Evolutionary conservation across 2,329 filamentous ascomycete species (phyloP), one percentile per base, ranked within the genome.

Genomic region (Verticillium dahliae): DNA sequence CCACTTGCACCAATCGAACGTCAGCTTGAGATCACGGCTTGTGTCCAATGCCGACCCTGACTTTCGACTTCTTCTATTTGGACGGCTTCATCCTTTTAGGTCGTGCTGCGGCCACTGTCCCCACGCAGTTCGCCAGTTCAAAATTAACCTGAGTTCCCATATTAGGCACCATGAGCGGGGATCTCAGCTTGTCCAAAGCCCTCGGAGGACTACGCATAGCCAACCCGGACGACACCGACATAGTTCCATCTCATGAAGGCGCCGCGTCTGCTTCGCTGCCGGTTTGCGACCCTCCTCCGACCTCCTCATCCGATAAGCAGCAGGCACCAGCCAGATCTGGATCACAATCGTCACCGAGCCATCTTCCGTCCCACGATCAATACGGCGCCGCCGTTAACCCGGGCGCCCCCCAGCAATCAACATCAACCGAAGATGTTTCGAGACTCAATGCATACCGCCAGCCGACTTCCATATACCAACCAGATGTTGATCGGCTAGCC

Each of bases 171-270:
- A 97, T 97, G 92, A 91, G 92, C 79, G 91, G 91, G 76, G 92
- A 97, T 80, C 80, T 97, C 74, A 96, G 91, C 77, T 86, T 98
- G 68, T 95, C 92, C 72, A 90, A 93, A 79, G 91, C 92, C 72
- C 84, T 98, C 71, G 95, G 95, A 72, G 94, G 94, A 71, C 82
- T 99, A 76, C 91, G 94, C 75, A 98, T 99, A 75, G 94, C 95
- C 70, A 99, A 98, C 76, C 94, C 94, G 61, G 93, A 97, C 78
- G 87, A 95, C 78, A 83, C 85, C 66, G 75, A 73, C 55, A 71
- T 71, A 14, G 31, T 27, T n/a, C 18, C 27, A n/a, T 56, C 33
- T 27, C 27, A 35, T 15, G 54, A 56, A 56, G 54, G 45, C 18
- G 11, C 22, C 3, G 6, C 18, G 18, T 27, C 18, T 22, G 45